A percentile compares a stretch with the other conserved stretches of the same genome.
Evolutionary conservation across 495 filamentous ascomycete species (phyloP).

Genomic region (Cercophora sp.): DNA sequence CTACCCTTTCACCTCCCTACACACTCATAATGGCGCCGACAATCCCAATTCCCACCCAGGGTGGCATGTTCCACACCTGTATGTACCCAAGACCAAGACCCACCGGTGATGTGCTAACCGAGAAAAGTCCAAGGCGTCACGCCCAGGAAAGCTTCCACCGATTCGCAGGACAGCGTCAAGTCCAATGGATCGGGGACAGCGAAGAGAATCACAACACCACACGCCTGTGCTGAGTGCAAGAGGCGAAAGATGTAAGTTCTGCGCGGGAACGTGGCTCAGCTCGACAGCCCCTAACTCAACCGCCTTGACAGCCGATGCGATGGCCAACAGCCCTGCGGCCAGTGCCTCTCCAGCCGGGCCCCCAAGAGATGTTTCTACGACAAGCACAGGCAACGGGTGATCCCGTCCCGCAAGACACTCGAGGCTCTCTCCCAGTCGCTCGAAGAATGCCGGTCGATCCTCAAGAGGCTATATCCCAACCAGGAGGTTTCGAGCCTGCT

Average conservation of each 20-base stretch:
- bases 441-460: constrained; percentile 54
- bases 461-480: constrained; percentile 52
- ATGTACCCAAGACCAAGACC: constrained; percentile 13
- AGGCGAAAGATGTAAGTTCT: constrained; percentile 51
- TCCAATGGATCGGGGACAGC: constrained; percentile 34
- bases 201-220: constrained; percentile 54
- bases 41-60: constrained; percentile 45
- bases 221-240: constrained; percentile 58
- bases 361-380: constrained; percentile 58
- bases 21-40: constrained; percentile 42
- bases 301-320: constrained; percentile 44
- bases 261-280: neutral
- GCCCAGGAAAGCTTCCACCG: constrained; percentile 43
- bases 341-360: constrained; percentile 54
- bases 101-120: constrained; percentile 8
- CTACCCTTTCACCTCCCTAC: constrained; percentile 6
- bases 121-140: constrained; percentile 43
- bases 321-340: constrained; percentile 55
- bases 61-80: constrained; percentile 53
- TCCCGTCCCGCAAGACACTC: constrained; percentile 56
- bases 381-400: constrained; percentile 56
- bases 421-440: constrained; percentile 55
- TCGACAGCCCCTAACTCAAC: constrained; percentile 23
- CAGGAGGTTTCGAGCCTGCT: constrained; percentile 49
- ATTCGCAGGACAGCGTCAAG: constrained; percentile 43